Conservation (phyloP, 2,329 filamentous ascomycete genomes). For the Colletotrichum destructivum region DNA sequence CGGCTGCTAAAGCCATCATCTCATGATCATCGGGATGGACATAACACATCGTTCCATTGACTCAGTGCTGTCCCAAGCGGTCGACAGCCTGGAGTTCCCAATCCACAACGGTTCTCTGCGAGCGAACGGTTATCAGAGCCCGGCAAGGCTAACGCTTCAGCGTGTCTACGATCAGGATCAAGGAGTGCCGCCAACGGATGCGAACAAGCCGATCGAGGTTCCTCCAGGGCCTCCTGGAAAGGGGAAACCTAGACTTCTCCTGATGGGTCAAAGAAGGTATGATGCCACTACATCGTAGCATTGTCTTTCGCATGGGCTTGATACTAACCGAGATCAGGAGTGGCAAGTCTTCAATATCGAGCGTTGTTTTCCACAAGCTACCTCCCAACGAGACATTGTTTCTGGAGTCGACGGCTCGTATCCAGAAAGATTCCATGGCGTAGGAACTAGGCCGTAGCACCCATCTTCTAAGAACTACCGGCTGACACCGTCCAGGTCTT, state of each 20-base stretch:
- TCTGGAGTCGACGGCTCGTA: constrained; percentile 92
- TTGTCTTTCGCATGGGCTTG: neutral
- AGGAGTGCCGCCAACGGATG: constrained; percentile 65
- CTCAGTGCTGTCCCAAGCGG: constrained; percentile 40
- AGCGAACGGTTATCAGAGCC: constrained; percentile 61
- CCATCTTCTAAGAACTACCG: neutral
- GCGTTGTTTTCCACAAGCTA: constrained; percentile 99
- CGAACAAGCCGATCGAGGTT: constrained; percentile 60
- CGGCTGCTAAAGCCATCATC: neutral
- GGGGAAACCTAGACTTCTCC: constrained; percentile 85
- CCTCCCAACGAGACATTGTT: constrained; percentile 96
- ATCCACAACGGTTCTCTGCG: constrained; percentile 49
- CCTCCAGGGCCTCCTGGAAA: constrained; percentile 65
- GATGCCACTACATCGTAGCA: constrained; percentile 47
- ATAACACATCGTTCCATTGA: constrained; percentile 23
- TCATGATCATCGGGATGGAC: constrained; percentile 8
- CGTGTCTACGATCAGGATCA: constrained; percentile 74
- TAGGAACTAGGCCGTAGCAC: constrained; percentile 62
- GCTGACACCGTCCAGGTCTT: constrained; percentile 74
- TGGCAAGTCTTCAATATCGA: constrained; percentile 98
- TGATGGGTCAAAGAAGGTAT: constrained; percentile 96
- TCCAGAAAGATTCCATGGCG: constrained; percentile 97
- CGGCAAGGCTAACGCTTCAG: constrained; percentile 75
- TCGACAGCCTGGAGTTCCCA: constrained; percentile 31
- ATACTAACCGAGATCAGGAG: constrained; percentile 71